Base-by-base conservation (phyloP, 345 rosid genomes). In the Carallia brachiata region DNA sequence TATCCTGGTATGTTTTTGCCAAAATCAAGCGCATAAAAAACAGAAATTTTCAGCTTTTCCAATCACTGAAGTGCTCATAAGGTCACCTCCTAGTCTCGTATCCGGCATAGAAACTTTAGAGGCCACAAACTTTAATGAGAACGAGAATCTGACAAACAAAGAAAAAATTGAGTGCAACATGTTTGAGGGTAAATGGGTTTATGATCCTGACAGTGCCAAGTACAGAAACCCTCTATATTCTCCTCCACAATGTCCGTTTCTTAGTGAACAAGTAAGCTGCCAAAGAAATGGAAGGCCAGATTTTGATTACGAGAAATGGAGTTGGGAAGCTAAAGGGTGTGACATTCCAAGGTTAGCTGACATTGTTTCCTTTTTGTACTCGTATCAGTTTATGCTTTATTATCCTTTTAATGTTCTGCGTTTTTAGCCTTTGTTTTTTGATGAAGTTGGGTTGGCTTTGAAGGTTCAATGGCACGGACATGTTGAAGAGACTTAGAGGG, bases 121-220 rank as follows among this genome's bases (percentile, higher is more conserved):
- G 52, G 39, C 60, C 17, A 1, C n/a, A 18, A 64, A 37, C 10
- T 12, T 44, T 10, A 52, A 0, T 8, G 57, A 65, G 7, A 18
- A 36, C 7, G 73, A 67, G 64, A 61, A 54, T 10, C 23, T 23
- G 6, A 17, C 13, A 18, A 73, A 69, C 44, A 37, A 66, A 36
- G 61, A 15, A 65, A 62, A 28, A 5, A 34, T 23, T 23, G 23
- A 70, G 37, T 84, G 88, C 54, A 73, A 87, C 36, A 57, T 84
- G 13, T 83, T 81, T 48, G 70, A 83, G 15, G 91, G 91, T 4
- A 81, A 78, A 66, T 87, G 91, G 91, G 78, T 81, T 58, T 80
- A 81, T 23, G 82, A 83, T 65, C 79, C 79, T 6, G 36, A 63
- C 27, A 58, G 16, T 31, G 77, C 73, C 67, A 44, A 44, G 50